Percentiles rank a stretch among this genome's conserved stretches.
These are phyloP conservation scores for Backusella morwellensis DNA, from an alignment of 192 early-diverging fungal genomes.

Conservation along the genomic window DNA sequence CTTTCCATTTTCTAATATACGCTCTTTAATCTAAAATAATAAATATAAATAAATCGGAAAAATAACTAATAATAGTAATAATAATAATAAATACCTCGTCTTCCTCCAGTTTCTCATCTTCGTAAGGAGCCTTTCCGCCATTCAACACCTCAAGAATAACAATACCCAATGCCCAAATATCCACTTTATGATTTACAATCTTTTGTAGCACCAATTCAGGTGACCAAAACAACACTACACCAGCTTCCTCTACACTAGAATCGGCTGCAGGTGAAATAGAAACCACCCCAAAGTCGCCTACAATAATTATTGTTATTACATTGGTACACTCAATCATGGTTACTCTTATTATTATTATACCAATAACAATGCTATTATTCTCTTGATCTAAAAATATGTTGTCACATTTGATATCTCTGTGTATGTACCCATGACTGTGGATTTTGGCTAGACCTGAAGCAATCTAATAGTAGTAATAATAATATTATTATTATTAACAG, in stretches of 20 bases:
- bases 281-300: slow-evolving; percentile 40
- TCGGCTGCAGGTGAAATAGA: slow-evolving; percentile 36
- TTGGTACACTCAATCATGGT: not conserved
- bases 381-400: slow-evolving; percentile 36
- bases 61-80: slow-evolving; percentile 4
- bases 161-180: slow-evolving; percentile 42
- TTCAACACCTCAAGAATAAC: slow-evolving; percentile 39
- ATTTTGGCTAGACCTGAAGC: slow-evolving; percentile 34
- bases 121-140: slow-evolving; percentile 38
- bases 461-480: slow-evolving; percentile 21
- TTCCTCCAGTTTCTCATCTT: slow-evolving; percentile 37
- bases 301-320: not conserved
- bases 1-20: slow-evolving; percentile 26
- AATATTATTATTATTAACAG: not conserved
- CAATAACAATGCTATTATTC: slow-evolving; percentile 33
- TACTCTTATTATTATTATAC: slow-evolving; percentile 6
- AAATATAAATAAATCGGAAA: slow-evolving; percentile 7
- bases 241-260: slow-evolving; percentile 36
- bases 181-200: slow-evolving; percentile 34
- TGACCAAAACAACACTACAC: slow-evolving; percentile 41
- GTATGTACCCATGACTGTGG: slow-evolving; percentile 38
- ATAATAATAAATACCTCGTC: slow-evolving; percentile 24
- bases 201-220: slow-evolving; percentile 33
- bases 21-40: slow-evolving; percentile 33
- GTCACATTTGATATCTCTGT: slow-evolving; percentile 43